These are phyloP conservation scores for Artemisia tridentata DNA, from an alignment of 129 eudicot genomes.

Conservation along the genomic window DNA sequence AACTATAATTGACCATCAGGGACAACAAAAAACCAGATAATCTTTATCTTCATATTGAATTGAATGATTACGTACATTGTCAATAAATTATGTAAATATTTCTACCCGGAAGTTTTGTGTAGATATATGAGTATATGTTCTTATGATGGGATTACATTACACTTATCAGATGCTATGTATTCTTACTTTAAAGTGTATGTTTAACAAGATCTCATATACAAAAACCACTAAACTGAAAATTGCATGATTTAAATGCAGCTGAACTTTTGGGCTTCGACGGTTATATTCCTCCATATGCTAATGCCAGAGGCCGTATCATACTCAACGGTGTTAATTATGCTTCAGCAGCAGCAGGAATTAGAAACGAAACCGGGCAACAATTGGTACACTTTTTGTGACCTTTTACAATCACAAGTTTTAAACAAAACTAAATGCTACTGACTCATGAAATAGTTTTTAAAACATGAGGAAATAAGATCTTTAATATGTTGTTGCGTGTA, in stretches of 20 bases:
- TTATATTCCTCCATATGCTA: constrained; percentile 59
- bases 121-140: too few species aligned
- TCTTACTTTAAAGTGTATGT: background rate
- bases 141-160: background rate
- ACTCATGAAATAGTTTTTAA: background rate
- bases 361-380: constrained; percentile 79
- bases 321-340: constrained; percentile 78
- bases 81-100: too few species aligned
- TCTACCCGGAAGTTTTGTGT: too few species aligned
- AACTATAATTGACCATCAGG: too few species aligned
- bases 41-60: too few species aligned
- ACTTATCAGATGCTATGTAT: background rate
- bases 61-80: too few species aligned
- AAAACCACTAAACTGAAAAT: background rate
- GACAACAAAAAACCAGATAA: too few species aligned
- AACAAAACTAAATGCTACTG: background rate
- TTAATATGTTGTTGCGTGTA: background rate
- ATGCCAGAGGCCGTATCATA: constrained; percentile 46
- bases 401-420: background rate
- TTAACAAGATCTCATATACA: constrained; percentile 4
- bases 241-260: constrained; percentile 38
- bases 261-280: constrained; percentile 66
- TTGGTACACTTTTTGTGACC: constrained; percentile 37
- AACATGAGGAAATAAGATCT: background rate
- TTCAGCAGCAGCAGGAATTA: constrained; percentile 84